phyloP scores from a whole-genome alignment of 2,329 filamentous ascomycete genomes.

The Trichoderma citrinoviride region DNA sequence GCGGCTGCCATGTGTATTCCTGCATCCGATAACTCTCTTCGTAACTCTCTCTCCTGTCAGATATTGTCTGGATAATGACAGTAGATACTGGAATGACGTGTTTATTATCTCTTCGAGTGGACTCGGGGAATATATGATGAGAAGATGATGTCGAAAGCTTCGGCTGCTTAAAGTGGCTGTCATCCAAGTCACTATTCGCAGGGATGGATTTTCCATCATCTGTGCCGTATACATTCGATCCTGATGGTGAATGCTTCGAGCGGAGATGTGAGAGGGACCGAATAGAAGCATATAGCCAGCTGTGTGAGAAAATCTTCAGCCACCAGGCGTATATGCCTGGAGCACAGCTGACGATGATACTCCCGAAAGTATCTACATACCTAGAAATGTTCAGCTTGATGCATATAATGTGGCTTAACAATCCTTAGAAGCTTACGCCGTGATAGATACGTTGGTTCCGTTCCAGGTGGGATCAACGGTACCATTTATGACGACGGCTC shows the following conservation, averaged over 20 bases:
- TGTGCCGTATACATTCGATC: neutral
- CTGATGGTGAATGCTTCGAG: neutral
- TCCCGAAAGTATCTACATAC: conserved; percentile 6
- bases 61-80: conserved; percentile 6
- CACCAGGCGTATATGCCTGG: conserved; percentile 7
- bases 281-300: neutral
- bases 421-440: neutral
- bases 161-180: neutral
- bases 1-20: neutral
- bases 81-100: conserved; percentile 2
- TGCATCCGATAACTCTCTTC: neutral
- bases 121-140: neutral
- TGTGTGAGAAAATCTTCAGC: conserved; percentile 11
- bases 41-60: neutral
- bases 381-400: neutral
- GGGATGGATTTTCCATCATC: neutral
- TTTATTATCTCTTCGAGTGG: neutral
- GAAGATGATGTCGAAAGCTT: neutral
- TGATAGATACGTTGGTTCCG: conserved; percentile 3
- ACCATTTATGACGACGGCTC: neutral
- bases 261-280: neutral
- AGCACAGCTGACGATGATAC: conserved; percentile 3
- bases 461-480: conserved; percentile 5
- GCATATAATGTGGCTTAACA: neutral
- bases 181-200: neutral